Percentiles rank a stretch among this genome's conserved stretches.
These are phyloP conservation scores for Cladophialophora bantiana DNA, from an alignment of 2,329 filamentous ascomycete species.

Conservation along the genomic window DNA sequence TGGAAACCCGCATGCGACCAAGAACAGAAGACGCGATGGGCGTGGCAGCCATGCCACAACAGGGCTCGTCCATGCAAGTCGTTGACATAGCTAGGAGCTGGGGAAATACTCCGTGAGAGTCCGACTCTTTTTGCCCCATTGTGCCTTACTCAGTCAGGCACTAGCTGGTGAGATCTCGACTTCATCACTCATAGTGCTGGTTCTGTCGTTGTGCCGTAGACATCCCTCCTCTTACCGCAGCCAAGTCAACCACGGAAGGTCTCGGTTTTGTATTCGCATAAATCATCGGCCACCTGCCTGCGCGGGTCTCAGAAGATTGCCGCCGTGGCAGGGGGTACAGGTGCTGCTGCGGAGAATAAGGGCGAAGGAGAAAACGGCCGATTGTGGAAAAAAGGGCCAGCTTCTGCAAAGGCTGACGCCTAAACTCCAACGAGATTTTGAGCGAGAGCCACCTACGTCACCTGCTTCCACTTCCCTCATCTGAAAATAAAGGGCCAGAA, in stretches of 20 bases:
- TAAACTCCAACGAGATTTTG: not conserved
- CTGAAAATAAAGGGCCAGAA: not conserved
- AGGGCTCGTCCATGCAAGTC: not conserved
- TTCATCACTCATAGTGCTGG: not conserved
- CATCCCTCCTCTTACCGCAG: not conserved
- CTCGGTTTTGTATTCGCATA: constrained; percentile 4
- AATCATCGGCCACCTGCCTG: constrained; percentile 6
- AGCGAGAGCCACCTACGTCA: constrained; percentile 13
- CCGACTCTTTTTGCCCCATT: constrained; percentile 9
- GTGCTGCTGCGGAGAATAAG: not conserved
- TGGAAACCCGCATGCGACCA: constrained; percentile 18
- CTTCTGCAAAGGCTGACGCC: not conserved
- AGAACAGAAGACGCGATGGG: constrained; percentile 1
- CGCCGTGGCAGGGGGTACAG: not conserved
- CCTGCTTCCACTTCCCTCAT: not conserved
- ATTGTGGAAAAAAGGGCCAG: not conserved
- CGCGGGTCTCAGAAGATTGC: not conserved
- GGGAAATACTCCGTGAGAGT: constrained; percentile 6
- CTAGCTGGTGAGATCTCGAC: not conserved
- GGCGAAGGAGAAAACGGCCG: constrained; percentile 21
- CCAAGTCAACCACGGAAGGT: not conserved
- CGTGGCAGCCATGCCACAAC: not conserved
- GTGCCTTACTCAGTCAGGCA: constrained; percentile 1
- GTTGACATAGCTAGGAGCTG: constrained; percentile 25
- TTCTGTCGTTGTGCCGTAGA: not conserved